Base-by-base conservation (phyloP, 106 monocot species). In the Allium sativum region DNA sequence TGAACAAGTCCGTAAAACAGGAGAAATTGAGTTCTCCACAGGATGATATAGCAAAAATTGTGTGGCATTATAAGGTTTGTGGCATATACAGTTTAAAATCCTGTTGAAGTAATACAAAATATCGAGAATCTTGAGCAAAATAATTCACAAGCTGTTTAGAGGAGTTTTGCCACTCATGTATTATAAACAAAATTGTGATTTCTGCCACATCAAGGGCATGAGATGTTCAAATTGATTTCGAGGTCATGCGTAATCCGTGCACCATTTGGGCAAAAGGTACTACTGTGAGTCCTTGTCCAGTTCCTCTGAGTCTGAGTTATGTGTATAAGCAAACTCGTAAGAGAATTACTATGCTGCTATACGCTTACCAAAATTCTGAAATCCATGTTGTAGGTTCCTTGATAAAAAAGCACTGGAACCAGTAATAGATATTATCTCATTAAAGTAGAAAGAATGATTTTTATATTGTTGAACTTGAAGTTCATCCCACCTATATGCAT, bases 51-150 rank as follows among this genome's bases (percentile, higher is more conserved):
- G 72, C 96, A 18, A 73, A 69, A 56, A 69, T 79, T 62, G 82
- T 96, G 7, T 96, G 96, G 96, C 53, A 82, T 47, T 82, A 75
- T 67, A 96, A 91, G 59, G 58, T 80, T 73, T 73, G 64, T 68
- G 96, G 96, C 2, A 68, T 90, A 78, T 74, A 66, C 56, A 57
- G 78, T 21, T 72, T 22, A 44, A 73, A 62, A 14, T 56, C 64
- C 7, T 40, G 21, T 70, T 58, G 40, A 17, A 72, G 12, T 63
- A 31, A 19, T 54, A 12, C 56, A 65, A 14, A 19, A 68, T 41
- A 1, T 44, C 44, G 40, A 9, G 42, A 64, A 45, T 11, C 20
- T 41, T 22, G 47, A 62, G 15, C 20, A 62, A 7, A 46, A 60
- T 47, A 48, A 21, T 62, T 21, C 45, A 20, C 47, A 47, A 20